Percentiles rank a stretch among this genome's conserved stretches.
phyloP scores from a whole-genome alignment of 2,329 filamentous ascomycete genomes.

The Claviceps sp. region DNA sequence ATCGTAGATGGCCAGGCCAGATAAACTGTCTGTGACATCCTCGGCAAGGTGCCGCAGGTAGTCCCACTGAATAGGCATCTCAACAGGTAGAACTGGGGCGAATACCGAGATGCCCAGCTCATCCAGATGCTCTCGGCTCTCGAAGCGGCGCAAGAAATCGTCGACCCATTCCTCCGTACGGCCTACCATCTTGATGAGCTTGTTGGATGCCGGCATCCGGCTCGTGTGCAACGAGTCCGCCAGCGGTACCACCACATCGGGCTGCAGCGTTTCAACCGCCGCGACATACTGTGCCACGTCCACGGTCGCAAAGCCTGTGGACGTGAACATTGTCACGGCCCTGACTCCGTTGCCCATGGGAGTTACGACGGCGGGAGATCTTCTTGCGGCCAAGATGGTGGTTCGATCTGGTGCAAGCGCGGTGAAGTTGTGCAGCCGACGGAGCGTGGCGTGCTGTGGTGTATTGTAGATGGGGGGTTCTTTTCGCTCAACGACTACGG shows the following conservation, averaged over 20 bases:
- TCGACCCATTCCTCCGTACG: conserved; percentile 73
- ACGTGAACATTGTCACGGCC: conserved; percentile 67
- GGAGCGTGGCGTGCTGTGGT: conserved; percentile 21
- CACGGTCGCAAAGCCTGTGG: conserved; percentile 68
- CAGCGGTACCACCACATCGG: conserved; percentile 69
- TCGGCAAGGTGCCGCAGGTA: conserved; percentile 63
- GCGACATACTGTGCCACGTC: conserved; percentile 54
- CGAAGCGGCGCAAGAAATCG: conserved; percentile 40
- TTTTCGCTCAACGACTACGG: conserved; percentile 40
- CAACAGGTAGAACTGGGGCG: conserved; percentile 60
- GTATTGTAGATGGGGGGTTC: conserved; percentile 36
- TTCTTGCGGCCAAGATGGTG: conserved; percentile 63
- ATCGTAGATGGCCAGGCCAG: conserved; percentile 69
- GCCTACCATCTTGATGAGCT: conserved; percentile 71
- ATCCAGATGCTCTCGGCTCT: conserved; percentile 14
- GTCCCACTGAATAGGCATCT: conserved; percentile 60
- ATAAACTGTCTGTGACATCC: conserved; percentile 44
- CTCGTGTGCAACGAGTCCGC: conserved; percentile 50
- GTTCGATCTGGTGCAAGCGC: conserved; percentile 51
- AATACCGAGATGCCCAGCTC: conserved; percentile 33
- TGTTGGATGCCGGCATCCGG: conserved; percentile 50
- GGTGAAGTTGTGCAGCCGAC: conserved; percentile 63
- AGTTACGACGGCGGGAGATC: conserved; percentile 60
- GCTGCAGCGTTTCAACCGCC: conserved; percentile 49
- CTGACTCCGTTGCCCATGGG: conserved; percentile 58